Base-by-base conservation (phyloP, 2,329 filamentous ascomycete genomes). In the Claviceps spartinae region DNA sequence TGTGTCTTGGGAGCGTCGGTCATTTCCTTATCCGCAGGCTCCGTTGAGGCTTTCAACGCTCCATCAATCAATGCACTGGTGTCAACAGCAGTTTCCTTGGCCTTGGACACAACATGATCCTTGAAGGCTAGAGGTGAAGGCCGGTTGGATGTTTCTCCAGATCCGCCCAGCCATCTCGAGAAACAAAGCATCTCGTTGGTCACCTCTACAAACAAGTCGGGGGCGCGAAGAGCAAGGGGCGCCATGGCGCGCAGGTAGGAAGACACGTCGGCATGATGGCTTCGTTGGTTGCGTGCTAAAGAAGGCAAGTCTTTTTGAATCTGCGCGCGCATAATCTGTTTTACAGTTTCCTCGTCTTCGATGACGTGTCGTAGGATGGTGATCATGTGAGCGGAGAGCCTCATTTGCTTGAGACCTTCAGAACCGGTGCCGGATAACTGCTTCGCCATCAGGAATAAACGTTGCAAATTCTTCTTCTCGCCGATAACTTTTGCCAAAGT, bases 401-500 rank as follows among this genome's bases (percentile, higher is more conserved):
- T 72, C 2, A 71, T 73, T 42, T 76, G 73, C 55, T 71, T 75
- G 9, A 98, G 77, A 51, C 84, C 83, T 51, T 86, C 79, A 34
- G 88, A 86, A 6, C 86, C 85, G 34, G 82, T 78, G 26, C 86
- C 86, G 20, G 88, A 83, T 54, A 97, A 79, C 65, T 97, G 91
- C 66, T 94, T 95, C 53, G 91, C 82, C 87, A 97, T 95, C 49
- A 96, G 79, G 67, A 98, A 97, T 22, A 98, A 73, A 30, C 88
- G 80, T 62, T 93, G 87, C 48, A 98, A 75, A 60, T 95, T 94
- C 63, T 83, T 86, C 71, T 89, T 95, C 64, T 95, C 86, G 5
- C 88, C 87, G 47, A 97, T 76, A 45, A 78, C 73, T 57, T 81
- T 78, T 2, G 93, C 90, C 55, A 94, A 75, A 14, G 79, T 73